These are phyloP conservation scores for Chlorella sp. DNA, from an alignment of 139 green algal genomes.

Conservation along the genomic window DNA sequence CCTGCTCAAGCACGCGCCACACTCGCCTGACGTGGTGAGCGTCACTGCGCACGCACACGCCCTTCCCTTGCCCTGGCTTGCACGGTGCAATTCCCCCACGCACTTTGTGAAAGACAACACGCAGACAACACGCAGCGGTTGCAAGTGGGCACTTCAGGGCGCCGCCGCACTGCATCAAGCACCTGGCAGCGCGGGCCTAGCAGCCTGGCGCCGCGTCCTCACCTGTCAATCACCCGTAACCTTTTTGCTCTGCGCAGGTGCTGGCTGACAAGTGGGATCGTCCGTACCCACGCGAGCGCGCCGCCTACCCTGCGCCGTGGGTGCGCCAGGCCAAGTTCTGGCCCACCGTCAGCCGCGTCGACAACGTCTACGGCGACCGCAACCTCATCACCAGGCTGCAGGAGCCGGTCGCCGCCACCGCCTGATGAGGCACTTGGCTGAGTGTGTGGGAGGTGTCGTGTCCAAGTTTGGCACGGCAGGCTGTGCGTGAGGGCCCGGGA, in stretches of 20 bases:
- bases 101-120: too few species aligned
- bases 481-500: too few species aligned
- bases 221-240: background rate
- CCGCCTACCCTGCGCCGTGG: conserved; percentile 90
- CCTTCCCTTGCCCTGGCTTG: too few species aligned
- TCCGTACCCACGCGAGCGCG: conserved; percentile 87
- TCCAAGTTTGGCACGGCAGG: too few species aligned
- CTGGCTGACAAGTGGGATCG: conserved; percentile 82
- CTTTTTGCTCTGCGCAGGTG: conserved; percentile 40
- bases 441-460: too few species aligned
- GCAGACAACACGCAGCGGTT: too few species aligned
- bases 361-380: conserved; percentile 98
- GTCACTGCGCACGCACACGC: background rate
- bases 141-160: too few species aligned
- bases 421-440: background rate
- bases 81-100: too few species aligned
- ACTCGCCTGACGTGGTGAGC: conserved; percentile 59
- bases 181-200: too few species aligned
- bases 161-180: too few species aligned
- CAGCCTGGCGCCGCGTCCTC: too few species aligned
- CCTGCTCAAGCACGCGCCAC: conserved; percentile 88
- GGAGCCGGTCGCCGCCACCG: background rate
- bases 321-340: conserved; percentile 94
- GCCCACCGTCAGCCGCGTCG: conserved; percentile 83
- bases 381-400: conserved; percentile 57